phyloP scores from a whole-genome alignment of 2,329 filamentous ascomycete genomes.

The Aspergillus pseudoglaucus region DNA sequence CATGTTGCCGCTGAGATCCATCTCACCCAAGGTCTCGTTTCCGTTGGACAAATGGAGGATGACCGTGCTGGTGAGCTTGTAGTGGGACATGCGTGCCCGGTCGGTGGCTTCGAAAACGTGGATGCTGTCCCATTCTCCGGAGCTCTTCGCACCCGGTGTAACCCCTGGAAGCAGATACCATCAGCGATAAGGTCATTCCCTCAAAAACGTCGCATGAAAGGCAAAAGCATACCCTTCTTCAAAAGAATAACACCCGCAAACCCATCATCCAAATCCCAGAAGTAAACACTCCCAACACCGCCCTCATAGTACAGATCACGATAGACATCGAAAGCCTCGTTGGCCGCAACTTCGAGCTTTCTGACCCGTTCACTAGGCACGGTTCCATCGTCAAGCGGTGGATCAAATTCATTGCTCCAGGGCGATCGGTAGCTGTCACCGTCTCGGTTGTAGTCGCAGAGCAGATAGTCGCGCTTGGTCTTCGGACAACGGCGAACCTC shows the following conservation, averaged over 20 bases:
- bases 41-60: slow-evolving; percentile 78
- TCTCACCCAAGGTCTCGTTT: slow-evolving; percentile 63
- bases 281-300: slow-evolving; percentile 90
- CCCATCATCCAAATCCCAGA: slow-evolving; percentile 97
- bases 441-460: slow-evolving; percentile 99
- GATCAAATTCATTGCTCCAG: slow-evolving; percentile 99
- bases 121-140: slow-evolving; percentile 94
- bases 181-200: not conserved
- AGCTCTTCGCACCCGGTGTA: slow-evolving; percentile 59
- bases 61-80: slow-evolving; percentile 95
- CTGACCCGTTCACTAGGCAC: slow-evolving; percentile 85
- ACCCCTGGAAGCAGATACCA: slow-evolving; percentile 45
- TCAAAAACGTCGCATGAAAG: not conserved
- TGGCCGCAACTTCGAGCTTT: slow-evolving; percentile 88
- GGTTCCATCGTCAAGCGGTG: slow-evolving; percentile 77
- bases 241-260: slow-evolving; percentile 93
- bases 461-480: slow-evolving; percentile 88
- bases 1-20: slow-evolving; percentile 97
- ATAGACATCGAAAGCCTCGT: slow-evolving; percentile 96
- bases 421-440: slow-evolving; percentile 95
- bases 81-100: slow-evolving; percentile 83
- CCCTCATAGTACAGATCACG: slow-evolving; percentile 89
- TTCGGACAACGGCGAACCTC: slow-evolving; percentile 78
- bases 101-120: slow-evolving; percentile 98
- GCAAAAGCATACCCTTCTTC: slow-evolving; percentile 68